A percentile compares a stretch with the other conserved stretches of the same genome.
phyloP scores from a whole-genome alignment of 768 basidiomycete genomes.

The Clitopilus passeckerianus region DNA sequence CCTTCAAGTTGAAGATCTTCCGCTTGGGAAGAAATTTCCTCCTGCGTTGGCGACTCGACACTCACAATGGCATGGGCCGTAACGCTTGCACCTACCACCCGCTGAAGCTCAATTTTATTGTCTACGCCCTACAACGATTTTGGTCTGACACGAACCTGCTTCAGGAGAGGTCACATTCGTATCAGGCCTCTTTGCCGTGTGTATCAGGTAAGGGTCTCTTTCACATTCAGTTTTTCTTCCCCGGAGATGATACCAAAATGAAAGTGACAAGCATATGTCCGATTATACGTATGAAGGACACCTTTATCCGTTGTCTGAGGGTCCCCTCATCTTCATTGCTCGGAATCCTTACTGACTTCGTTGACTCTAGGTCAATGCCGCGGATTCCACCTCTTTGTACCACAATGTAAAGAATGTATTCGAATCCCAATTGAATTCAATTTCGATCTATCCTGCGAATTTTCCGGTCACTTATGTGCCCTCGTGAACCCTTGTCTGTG shows the following conservation, averaged over 20 bases:
- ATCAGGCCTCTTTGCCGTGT: background rate
- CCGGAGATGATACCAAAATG: slow-evolving; percentile 42
- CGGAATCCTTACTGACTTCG: background rate
- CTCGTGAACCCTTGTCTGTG: too few species aligned
- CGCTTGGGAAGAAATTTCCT: slow-evolving; percentile 23
- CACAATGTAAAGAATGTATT: background rate
- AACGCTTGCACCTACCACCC: slow-evolving; percentile 39
- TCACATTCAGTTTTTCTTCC: slow-evolving; percentile 6
- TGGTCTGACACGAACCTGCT: slow-evolving; percentile 6
- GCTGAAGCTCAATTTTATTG: slow-evolving; percentile 23
- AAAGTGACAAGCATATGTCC: slow-evolving; percentile 74
- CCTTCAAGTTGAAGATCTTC: background rate
- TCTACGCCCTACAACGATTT: background rate
- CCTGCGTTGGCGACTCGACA: slow-evolving; percentile 7
- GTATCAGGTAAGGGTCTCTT: slow-evolving; percentile 1
- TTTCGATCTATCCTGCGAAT: background rate
- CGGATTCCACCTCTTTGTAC: background rate
- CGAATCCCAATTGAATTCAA: background rate
- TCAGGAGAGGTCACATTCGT: background rate
- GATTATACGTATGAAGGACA: slow-evolving; percentile 53
- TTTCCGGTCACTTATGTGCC: background rate
- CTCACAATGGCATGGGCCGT: slow-evolving; percentile 33
- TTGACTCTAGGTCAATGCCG: background rate
- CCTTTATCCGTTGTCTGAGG: slow-evolving; percentile 42
- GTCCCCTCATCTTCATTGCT: background rate